Base-by-base conservation (phyloP, 352 stramenopile genomes). In the Pythium brassicae region DNA sequence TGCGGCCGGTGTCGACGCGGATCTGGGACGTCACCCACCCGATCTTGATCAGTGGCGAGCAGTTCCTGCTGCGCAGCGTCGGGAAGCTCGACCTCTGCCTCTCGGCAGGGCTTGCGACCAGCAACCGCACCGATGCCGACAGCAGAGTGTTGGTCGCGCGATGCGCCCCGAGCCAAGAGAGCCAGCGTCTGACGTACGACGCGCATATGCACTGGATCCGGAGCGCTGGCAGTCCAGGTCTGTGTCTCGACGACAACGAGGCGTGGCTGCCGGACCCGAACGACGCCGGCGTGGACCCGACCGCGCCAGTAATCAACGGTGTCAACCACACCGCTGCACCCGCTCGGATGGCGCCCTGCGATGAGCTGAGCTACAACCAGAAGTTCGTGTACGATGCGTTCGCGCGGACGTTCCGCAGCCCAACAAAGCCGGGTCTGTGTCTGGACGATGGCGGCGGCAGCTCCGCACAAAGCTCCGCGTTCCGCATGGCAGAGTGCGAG, bases 221-320 rank as follows among this genome's bases (percentile, higher is more conserved):
- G 22, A 62, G 39, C 22, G 47, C 55, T 12, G 23, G 20, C 4
- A 19, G 49, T 9, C 22, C 49, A 17, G 42, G 1, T 0, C 22
- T 62, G 26, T 62, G 55, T 48, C 29, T 62, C 25, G 55, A 62
- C 48, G 47, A 56, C 55, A 62, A 48, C 9, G 25, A 27, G 9
- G 43, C 27, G 4, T 44, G 48, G 39, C 43, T 37, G n/a, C 32
- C 17, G n/a, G 44, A 23, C 22, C 23, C 12, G 23, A 29, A 50
- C 19, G 29, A 49, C 20, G n/a, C 42, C 42, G 42, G 20, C 20
- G 42, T 22, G 20, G 20, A 27, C 7, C 10, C 39, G 4, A 49
- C 15, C 3, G 19, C 26, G 15, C 35, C 22, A 27, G 15, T 4
- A 25, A 40, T 17, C 25, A 45, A 9, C 14, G 19, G 39, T 23